A percentile compares a stretch with the other conserved stretches of the same genome.
Evolutionary conservation across 1,284 basidiomycete genomes (phyloP).

Genomic region (Abortiporus biennis): DNA sequence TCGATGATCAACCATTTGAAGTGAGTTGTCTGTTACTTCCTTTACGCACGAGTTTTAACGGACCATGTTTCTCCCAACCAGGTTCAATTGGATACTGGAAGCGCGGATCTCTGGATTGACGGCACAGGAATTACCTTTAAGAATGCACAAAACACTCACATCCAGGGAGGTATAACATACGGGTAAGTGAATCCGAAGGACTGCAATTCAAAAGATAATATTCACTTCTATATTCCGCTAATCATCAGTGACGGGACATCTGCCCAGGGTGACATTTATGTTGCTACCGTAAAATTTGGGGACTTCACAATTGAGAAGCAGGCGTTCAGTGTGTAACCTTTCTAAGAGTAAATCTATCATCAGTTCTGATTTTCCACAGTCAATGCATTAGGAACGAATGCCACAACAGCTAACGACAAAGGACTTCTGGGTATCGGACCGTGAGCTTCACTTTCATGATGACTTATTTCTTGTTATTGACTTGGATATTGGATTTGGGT

Average conservation of each 20-base stretch:
- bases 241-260: not conserved
- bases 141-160: not conserved
- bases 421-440: conserved; percentile 7
- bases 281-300: conserved; percentile 15
- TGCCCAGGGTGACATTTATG: conserved; percentile 1
- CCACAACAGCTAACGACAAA: not conserved
- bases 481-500: too few relatives aligned
- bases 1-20: not conserved
- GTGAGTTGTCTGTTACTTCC: too few relatives aligned
- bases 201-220: not conserved
- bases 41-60: too few relatives aligned
- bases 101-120: conserved; percentile 6
- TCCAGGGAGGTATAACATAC: too few relatives aligned
- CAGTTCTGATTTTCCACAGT: not conserved
- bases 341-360: not conserved
- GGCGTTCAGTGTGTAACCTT: conserved; percentile 15
- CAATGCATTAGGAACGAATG: conserved; percentile 12
- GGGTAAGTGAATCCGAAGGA: too few relatives aligned
- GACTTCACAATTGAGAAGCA: conserved; percentile 16
- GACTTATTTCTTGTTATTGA: too few relatives aligned
- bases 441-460: conserved; percentile 3
- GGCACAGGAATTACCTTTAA: not conserved
- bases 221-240: not conserved
- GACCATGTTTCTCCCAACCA: too few relatives aligned
- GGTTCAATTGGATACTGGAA: conserved; percentile 7